Conservation (phyloP, 805 yeast genomes). For the Schizosaccharomyces japonicus region DNA sequence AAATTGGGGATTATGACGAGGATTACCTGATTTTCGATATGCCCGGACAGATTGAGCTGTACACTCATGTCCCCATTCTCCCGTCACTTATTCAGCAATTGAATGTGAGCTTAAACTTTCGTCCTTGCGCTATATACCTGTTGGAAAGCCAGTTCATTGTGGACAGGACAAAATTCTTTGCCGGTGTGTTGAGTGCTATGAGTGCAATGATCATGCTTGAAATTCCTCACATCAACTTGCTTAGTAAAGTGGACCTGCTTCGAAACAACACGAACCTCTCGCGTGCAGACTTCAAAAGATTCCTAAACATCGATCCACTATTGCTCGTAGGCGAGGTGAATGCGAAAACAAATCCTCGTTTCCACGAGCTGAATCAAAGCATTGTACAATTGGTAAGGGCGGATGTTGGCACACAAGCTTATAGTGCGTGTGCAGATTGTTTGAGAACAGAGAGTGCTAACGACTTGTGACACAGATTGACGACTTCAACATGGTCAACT, state of each 20-base stretch:
- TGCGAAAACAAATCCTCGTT: constrained; percentile 34
- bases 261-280: constrained; percentile 40
- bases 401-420: too few relatives aligned
- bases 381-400: constrained; percentile 42
- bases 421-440: too few relatives aligned
- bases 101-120: constrained; percentile 55
- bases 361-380: constrained; percentile 45
- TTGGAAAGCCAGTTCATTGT: constrained; percentile 84
- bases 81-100: constrained; percentile 77
- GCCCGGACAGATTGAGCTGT: constrained; percentile 82
- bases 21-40: constrained; percentile 87
- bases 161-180: constrained; percentile 75
- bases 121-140: constrained; percentile 74
- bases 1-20: constrained; percentile 84
- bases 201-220: constrained; percentile 90
- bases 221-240: constrained; percentile 76
- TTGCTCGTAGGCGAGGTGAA: constrained; percentile 33
- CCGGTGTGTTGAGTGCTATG: constrained; percentile 93
- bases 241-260: constrained; percentile 68
- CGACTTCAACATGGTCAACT: constrained; percentile 97
- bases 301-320: constrained; percentile 76
- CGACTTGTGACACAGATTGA: too few relatives aligned
- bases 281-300: constrained; percentile 55
- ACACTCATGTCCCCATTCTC: constrained; percentile 79
- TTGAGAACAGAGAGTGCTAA: too few relatives aligned